Base-by-base conservation (phyloP, 2,329 filamentous ascomycete species). In the Sordariomycetes sp. region DNA sequence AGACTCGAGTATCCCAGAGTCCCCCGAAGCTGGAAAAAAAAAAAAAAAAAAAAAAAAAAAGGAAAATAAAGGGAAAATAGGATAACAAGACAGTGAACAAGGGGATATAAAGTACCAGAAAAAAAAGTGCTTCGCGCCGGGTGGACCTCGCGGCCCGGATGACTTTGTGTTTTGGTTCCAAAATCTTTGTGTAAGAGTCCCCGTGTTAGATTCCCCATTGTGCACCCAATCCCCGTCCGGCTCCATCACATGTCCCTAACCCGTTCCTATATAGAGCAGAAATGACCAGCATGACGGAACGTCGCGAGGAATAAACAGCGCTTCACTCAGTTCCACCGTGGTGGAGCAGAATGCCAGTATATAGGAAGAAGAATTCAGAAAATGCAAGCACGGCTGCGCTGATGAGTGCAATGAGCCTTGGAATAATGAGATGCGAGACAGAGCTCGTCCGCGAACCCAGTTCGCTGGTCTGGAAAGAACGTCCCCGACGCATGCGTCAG, bases 71-170 rank as follows among this genome's bases (percentile, higher is more conserved):
- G n/a, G 24, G 45, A 22, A 54, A 7, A 28, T 53, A 42, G 17
- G 34, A 42, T 50, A 22, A 57, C 17, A 17, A 24, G 45, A 52
- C 52, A 25, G 15, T 42, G 53, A 56, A 28, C 15, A 34, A 45
- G n/a, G n/a, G 24, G 45, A 22, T 50, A 24, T 50, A 53, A 54
- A 55, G 39, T 28, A 58, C 8, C n/a, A 22, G 39, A 58, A 34
- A 42, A 36, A 52, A 36, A 54, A 20, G 22, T 12, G 22, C 12
- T n/a, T n/a, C 45, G 22, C 45, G 45, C 45, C 22, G 54, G 17
- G n/a, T 52, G 28, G 55, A 57, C 55, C 55, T 57, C 24, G 55
- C 55, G 55, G 55, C 53, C 55, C 50, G 28, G 39, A 28, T 57
- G 55, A 45, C 42, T 53, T 42, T 53, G 55, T 39, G 36, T 22